phyloP scores from a whole-genome alignment of 1,284 basidiomycete genomes.

The Abortiporus biennis region DNA sequence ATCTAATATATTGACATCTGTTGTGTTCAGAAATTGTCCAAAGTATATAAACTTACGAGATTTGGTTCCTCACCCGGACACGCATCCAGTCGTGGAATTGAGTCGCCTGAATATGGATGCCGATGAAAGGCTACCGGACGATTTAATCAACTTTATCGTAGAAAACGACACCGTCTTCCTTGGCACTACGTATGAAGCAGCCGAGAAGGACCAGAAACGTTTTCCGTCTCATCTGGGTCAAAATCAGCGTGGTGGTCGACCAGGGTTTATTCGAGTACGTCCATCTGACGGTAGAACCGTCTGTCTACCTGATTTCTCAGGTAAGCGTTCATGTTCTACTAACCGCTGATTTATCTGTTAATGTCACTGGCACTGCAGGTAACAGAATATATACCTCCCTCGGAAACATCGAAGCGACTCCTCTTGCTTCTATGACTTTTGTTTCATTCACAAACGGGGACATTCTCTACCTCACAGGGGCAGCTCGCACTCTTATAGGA shows the following conservation, averaged over 20 bases:
- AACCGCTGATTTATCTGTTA: background rate
- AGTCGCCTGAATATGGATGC: constrained; percentile 26
- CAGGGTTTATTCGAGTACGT: constrained; percentile 55
- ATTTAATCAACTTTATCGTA: constrained; percentile 41
- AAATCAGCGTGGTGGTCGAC: constrained; percentile 56
- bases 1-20: background rate
- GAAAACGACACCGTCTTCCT: constrained; percentile 49
- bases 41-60: constrained; percentile 60
- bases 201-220: constrained; percentile 24
- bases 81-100: constrained; percentile 32
- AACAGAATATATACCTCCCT: constrained; percentile 57
- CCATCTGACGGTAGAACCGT: constrained; percentile 48
- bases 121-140: constrained; percentile 40
- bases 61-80: constrained; percentile 33
- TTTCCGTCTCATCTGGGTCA: constrained; percentile 56
- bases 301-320: constrained; percentile 57
- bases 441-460: constrained; percentile 48
- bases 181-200: constrained; percentile 43
- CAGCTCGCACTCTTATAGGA: constrained; percentile 45
- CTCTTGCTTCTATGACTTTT: constrained; percentile 49
- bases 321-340: constrained; percentile 22
- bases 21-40: constrained; percentile 47
- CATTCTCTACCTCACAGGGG: constrained; percentile 57
- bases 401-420: constrained; percentile 55
- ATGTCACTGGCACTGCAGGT: constrained; percentile 26